These are phyloP conservation scores for Pythium utonaiense DNA, from an alignment of 352 stramenopile genomes.

Conservation along the genomic window DNA sequence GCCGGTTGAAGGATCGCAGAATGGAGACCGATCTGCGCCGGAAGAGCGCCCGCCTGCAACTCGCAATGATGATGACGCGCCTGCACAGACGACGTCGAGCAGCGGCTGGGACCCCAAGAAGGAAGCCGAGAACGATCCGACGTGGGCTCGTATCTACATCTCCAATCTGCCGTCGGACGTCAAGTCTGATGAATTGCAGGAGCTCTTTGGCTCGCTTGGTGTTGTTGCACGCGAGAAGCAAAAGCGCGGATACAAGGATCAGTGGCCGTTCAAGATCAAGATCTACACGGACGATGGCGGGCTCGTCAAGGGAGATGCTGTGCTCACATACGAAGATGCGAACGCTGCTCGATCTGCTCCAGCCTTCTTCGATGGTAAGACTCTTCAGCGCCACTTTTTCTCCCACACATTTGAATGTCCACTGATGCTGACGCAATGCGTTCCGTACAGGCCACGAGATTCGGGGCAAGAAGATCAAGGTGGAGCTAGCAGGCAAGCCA, in stretches of 20 bases:
- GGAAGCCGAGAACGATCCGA: conserved; percentile 74
- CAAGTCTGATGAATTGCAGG: conserved; percentile 77
- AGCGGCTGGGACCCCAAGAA: conserved; percentile 68
- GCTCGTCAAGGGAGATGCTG: conserved; percentile 74
- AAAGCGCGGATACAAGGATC: conserved; percentile 84
- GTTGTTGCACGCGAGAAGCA: conserved; percentile 83
- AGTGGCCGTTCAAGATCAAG: conserved; percentile 91
- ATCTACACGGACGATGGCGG: conserved; percentile 79
- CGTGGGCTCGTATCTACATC: conserved; percentile 87
- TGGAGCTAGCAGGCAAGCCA: conserved; percentile 79
- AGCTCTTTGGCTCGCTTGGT: conserved; percentile 83
- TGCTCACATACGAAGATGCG: conserved; percentile 83
- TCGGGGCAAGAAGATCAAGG: conserved; percentile 80
- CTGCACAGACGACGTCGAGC: conserved; percentile 16
- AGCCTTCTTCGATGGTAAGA: conserved; percentile 78
- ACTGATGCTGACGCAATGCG: neutral
- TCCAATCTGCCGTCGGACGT: conserved; percentile 74
- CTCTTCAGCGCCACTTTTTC: no score
- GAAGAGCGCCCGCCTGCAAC: conserved; percentile 9
- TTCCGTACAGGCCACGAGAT: conserved; percentile 50
- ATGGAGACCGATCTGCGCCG: conserved; percentile 20
- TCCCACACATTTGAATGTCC: no score
- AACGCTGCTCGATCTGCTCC: conserved; percentile 79
- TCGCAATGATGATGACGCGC: conserved; percentile 9
- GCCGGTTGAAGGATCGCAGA: neutral